Conservation (phyloP, 495 filamentous ascomycete species). For the Penicillium maclennaniae region DNA sequence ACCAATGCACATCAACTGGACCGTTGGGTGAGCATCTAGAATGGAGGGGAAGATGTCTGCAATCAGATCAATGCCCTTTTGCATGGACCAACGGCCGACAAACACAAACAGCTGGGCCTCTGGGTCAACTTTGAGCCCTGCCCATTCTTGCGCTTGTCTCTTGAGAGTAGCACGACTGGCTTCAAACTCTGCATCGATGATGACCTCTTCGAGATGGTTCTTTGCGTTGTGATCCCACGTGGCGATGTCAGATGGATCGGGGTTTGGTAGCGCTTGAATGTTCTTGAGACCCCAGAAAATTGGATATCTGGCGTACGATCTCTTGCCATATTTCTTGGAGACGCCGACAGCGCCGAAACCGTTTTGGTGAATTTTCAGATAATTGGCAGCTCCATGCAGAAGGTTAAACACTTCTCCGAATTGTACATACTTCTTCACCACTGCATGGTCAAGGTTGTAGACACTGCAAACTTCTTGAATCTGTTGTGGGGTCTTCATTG, state of each 20-base stretch:
- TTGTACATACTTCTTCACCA: conserved; percentile 44
- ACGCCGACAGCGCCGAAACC: conserved; percentile 75
- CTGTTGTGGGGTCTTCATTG: conserved; percentile 66
- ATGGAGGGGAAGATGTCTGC: conserved; percentile 71
- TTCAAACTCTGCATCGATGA: conserved; percentile 57
- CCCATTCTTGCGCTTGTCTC: conserved; percentile 74
- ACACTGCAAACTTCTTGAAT: conserved; percentile 65
- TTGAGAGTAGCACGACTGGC: conserved; percentile 55
- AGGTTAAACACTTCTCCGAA: conserved; percentile 70
- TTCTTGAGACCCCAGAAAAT: conserved; percentile 74
- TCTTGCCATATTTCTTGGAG: conserved; percentile 69
- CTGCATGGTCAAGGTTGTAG: conserved; percentile 53
- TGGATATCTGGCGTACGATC: conserved; percentile 69
- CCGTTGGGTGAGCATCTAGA: conserved; percentile 62
- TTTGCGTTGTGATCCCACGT: conserved; percentile 55
- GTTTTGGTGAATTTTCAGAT: conserved; percentile 67
- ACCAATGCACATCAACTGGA: conserved; percentile 69
- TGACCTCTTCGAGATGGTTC: conserved; percentile 48
- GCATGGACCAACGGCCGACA: conserved; percentile 74
- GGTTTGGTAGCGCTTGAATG: conserved; percentile 69
- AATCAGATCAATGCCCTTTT: conserved; percentile 76
- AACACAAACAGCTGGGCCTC: conserved; percentile 74
- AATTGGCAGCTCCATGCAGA: conserved; percentile 67
- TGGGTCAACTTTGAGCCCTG: conserved; percentile 62
- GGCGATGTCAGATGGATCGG: conserved; percentile 69